phyloP scores from a whole-genome alignment of 331 rosid species.

The Ulmus americana region DNA sequence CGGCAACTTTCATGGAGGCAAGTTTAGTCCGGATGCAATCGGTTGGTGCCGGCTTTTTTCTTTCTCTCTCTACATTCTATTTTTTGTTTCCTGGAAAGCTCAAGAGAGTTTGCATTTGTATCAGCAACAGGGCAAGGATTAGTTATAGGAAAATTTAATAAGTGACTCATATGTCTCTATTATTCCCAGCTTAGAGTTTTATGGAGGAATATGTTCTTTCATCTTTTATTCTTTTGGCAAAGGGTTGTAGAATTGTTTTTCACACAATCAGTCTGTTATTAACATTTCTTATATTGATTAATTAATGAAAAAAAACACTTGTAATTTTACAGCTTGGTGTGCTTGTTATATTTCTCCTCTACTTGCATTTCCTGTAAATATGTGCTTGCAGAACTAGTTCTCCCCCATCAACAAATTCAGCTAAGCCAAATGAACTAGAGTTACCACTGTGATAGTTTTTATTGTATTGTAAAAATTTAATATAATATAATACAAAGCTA shows the following conservation, averaged over 20 bases:
- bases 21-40: constrained; percentile 31
- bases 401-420: neutral
- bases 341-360: neutral
- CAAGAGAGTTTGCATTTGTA: constrained; percentile 45
- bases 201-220: constrained; percentile 35
- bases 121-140: constrained; percentile 51
- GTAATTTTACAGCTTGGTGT: constrained; percentile 20
- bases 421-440: too few relatives aligned
- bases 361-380: too few relatives aligned
- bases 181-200: constrained; percentile 39
- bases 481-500: too few relatives aligned
- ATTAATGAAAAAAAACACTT: constrained; percentile 37
- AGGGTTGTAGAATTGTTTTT: constrained; percentile 50
- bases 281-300: constrained; percentile 54
- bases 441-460: too few relatives aligned
- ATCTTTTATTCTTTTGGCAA: constrained; percentile 45
- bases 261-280: constrained; percentile 39
- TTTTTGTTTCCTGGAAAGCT: constrained; percentile 39
- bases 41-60: constrained; percentile 29
- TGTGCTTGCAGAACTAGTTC: neutral
- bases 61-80: constrained; percentile 27
- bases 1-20: constrained; percentile 34
- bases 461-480: too few relatives aligned
- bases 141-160: constrained; percentile 57
- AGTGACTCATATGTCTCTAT: constrained; percentile 40